Percentiles rank a stretch among this genome's conserved stretches.
Conservation (phyloP, 306 rosid genomes). For the Benincasa hispida region DNA sequence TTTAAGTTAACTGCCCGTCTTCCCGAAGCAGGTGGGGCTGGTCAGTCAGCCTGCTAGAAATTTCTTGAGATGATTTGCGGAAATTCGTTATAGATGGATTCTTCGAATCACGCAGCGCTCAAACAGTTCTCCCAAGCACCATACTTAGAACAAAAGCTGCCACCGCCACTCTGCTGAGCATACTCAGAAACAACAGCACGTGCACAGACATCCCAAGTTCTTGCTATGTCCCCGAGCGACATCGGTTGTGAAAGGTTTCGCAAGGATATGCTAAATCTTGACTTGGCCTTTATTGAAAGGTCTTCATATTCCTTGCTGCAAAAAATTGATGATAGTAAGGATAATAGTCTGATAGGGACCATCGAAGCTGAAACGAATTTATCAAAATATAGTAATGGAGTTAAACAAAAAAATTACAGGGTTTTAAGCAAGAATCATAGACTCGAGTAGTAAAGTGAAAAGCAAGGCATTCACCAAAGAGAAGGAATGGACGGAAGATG, state of each 20-base stretch:
- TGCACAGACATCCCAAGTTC: constrained; percentile 80
- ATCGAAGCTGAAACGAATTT: neutral
- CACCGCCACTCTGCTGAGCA: constrained; percentile 85
- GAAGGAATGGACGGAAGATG: neutral
- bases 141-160: constrained; percentile 81
- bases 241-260: constrained; percentile 70
- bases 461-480: neutral
- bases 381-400: neutral
- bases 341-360: neutral
- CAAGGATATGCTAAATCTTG: constrained; percentile 61
- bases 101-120: constrained; percentile 30
- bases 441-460: neutral
- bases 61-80: neutral
- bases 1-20: neutral
- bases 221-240: constrained; percentile 64
- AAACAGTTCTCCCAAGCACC: constrained; percentile 72
- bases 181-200: constrained; percentile 60
- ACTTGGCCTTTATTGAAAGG: constrained; percentile 63
- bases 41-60: neutral
- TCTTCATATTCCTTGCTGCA: constrained; percentile 66
- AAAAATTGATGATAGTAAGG: neutral
- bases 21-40: neutral
- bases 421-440: neutral
- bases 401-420: neutral
- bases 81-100: neutral